Evolutionary conservation across 129 eudicot species (phyloP).

Genomic region (Logfia minima): DNA sequence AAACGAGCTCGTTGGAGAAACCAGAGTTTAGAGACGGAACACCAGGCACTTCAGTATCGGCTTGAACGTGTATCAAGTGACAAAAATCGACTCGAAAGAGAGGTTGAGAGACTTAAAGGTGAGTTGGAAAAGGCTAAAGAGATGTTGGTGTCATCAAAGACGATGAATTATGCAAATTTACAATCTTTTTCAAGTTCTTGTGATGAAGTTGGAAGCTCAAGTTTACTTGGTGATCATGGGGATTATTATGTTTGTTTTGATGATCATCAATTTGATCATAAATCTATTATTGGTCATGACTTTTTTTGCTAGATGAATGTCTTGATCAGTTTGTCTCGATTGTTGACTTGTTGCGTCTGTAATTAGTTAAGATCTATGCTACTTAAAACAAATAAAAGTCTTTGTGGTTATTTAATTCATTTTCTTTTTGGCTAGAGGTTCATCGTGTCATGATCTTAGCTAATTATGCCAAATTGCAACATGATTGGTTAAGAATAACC

Average conservation of each 20-base stretch:
- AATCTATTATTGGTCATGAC: slow-evolving; percentile 35
- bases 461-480: slow-evolving; percentile 1
- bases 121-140: slow-evolving; percentile 48
- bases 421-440: background rate
- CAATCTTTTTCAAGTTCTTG: slow-evolving; percentile 45
- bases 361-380: slow-evolving; percentile 22
- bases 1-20: slow-evolving; percentile 60
- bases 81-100: slow-evolving; percentile 44
- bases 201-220: slow-evolving; percentile 55
- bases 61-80: slow-evolving; percentile 40
- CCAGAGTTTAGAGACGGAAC: slow-evolving; percentile 43
- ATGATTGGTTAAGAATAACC: slow-evolving; percentile 17
- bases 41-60: slow-evolving; percentile 36
- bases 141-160: slow-evolving; percentile 40
- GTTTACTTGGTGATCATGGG: slow-evolving; percentile 39
- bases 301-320: slow-evolving; percentile 39
- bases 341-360: slow-evolving; percentile 1
- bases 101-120: slow-evolving; percentile 45
- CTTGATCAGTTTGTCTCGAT: slow-evolving; percentile 13
- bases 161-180: slow-evolving; percentile 31
- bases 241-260: slow-evolving; percentile 40
- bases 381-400: slow-evolving; percentile 32
- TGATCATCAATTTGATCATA: slow-evolving; percentile 40
- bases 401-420: background rate
- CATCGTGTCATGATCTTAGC: background rate